Evolutionary conservation across 106 monocot genomes (phyloP), one percentile per base, ranked within the genome.

Genomic region (Amphibolis antarctica): DNA sequence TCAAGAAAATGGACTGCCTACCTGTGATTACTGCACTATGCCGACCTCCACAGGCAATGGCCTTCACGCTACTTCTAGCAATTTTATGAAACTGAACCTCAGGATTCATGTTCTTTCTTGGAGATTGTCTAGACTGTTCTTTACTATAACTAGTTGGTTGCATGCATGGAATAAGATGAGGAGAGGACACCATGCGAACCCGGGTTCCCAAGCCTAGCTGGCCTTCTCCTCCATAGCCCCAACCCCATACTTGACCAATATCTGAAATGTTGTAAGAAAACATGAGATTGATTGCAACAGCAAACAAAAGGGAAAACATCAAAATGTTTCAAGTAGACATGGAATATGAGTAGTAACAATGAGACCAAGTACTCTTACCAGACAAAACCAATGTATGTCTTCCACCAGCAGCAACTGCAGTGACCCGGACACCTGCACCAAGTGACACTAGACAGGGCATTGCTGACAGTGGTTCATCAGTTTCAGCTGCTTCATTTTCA

Each of bases 181-280:
- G 96, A 74, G 90, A 86, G 50, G 90, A 87, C 18, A 98, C 85
- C 57, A 76, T 81, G 3, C 90, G 83, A 45, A 82, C 78, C n/a
- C 90, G 79, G 60, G 86, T 85, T 55, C 96, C 96, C 73, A 98
- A 69, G 52, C 96, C 96, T 61, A 98, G 86, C 46, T 98, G 96
- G 9, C 96, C 96, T 79, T 98, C 96, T 11, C 96, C 96, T 70
- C 96, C 90, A 80, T 98, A 98, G 29, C 96, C 96, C 96, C 96
- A 98, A 76, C 96, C 96, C 96, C 96, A 98, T 28, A 87, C 90
- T 65, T 87, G 80, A 71, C 96, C 96, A 28, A 69, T 62, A 81
- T 98, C 96, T 98, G 84, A 80, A 84, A 80, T 78, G 77, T 86
- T 64, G 69, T 64, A 73, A 60, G 78, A 62, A 48, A 79, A 46